Conservation (phyloP, 2,329 filamentous ascomycete genomes). For the Cercospora sojina region DNA sequence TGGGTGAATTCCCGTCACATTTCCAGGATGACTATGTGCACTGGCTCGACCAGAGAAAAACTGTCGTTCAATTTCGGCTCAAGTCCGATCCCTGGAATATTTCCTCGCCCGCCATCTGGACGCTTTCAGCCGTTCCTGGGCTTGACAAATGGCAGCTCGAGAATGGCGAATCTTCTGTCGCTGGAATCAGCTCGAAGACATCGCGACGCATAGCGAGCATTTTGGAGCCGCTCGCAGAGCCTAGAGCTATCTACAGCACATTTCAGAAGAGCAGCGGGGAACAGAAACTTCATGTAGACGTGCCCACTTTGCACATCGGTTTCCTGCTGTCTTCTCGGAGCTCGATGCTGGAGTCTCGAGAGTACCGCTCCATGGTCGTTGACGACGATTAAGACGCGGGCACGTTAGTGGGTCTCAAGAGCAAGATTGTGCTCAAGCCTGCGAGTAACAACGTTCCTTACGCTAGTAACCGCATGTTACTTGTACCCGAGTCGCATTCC, state of each 20-base stretch:
- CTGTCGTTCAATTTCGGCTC: slow-evolving; percentile 53
- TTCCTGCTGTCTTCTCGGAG: slow-evolving; percentile 23
- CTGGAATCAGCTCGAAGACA: slow-evolving; percentile 20
- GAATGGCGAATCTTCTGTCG: slow-evolving; percentile 7
- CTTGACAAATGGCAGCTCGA: slow-evolving; percentile 46
- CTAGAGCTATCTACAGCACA: slow-evolving; percentile 19
- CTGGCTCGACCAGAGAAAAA: slow-evolving; percentile 55
- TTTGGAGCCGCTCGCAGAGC: slow-evolving; percentile 38
- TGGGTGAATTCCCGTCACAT: slow-evolving; percentile 51
- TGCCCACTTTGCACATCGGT: slow-evolving; percentile 27
- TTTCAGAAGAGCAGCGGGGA: neutral
- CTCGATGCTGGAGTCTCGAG: slow-evolving; percentile 9
- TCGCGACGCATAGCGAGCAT: slow-evolving; percentile 54
- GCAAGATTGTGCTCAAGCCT: slow-evolving; percentile 55
- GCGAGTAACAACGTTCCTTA: neutral
- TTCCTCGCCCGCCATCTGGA: slow-evolving; percentile 16
- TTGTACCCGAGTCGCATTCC: slow-evolving; percentile 44
- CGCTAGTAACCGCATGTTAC: slow-evolving; percentile 50
- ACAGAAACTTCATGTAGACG: slow-evolving; percentile 21
- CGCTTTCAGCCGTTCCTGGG: slow-evolving; percentile 36
- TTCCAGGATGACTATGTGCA: slow-evolving; percentile 58
- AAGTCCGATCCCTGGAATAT: slow-evolving; percentile 26
- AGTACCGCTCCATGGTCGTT: slow-evolving; percentile 17
- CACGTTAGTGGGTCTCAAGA: slow-evolving; percentile 59
- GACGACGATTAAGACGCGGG: slow-evolving; percentile 60